A percentile compares a stretch with the other conserved stretches of the same genome.
Evolutionary conservation across 441 rosid species (phyloP).

Genomic region (Euphorbia corollata): DNA sequence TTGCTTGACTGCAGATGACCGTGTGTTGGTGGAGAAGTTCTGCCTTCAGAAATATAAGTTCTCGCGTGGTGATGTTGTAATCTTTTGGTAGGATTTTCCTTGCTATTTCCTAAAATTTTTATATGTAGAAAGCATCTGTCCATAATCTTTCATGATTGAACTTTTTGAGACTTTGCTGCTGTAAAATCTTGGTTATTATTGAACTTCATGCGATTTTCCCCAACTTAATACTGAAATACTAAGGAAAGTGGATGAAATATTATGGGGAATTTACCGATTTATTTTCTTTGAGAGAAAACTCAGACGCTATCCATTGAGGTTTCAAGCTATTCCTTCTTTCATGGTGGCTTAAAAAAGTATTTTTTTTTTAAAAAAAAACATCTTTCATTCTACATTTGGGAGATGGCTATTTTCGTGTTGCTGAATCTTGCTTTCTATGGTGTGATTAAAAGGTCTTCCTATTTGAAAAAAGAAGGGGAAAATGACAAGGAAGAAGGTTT

Average conservation of each 20-base stretch:
- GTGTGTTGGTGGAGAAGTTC: slow-evolving; percentile 63
- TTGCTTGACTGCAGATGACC: slow-evolving; percentile 45
- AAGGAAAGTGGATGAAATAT: neutral
- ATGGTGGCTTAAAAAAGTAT: neutral
- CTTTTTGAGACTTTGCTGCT: too few relatives aligned
- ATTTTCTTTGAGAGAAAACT: neutral
- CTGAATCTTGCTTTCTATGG: neutral
- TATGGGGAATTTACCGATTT: neutral
- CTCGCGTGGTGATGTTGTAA: slow-evolving; percentile 66
- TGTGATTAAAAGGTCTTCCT: neutral
- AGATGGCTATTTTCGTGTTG: neutral
- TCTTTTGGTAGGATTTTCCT: slow-evolving; percentile 46
- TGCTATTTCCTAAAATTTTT: too few relatives aligned
- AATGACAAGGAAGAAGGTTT: neutral
- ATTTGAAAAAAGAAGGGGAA: neutral
- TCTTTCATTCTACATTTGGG: neutral
- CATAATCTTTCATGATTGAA: too few relatives aligned
- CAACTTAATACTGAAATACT: neutral
- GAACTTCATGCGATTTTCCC: too few relatives aligned
- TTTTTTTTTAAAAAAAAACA: too few relatives aligned
- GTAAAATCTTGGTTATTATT: too few relatives aligned
- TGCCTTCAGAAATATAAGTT: slow-evolving; percentile 50
- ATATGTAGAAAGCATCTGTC: too few relatives aligned
- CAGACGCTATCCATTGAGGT: neutral
- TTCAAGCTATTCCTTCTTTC: neutral